These are phyloP conservation scores for Exophiala viscosa DNA, from an alignment of 2,329 filamentous ascomycete genomes.

Conservation along the genomic window DNA sequence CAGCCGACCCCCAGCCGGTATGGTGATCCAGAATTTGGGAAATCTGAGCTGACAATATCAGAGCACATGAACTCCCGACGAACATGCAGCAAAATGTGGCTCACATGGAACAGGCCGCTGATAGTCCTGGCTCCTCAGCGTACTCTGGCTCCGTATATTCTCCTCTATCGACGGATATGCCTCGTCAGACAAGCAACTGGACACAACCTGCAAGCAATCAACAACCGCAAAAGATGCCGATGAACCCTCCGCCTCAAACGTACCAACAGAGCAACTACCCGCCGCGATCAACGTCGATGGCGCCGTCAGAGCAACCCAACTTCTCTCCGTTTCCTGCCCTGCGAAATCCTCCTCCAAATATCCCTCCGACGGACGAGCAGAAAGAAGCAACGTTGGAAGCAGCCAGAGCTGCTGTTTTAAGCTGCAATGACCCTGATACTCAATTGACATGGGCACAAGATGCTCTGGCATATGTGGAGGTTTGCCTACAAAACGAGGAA, in stretches of 20 bases:
- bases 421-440: slow-evolving; percentile 92
- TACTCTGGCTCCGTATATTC: slow-evolving; percentile 21
- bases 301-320: slow-evolving; percentile 60
- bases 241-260: slow-evolving; percentile 7
- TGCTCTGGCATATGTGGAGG: slow-evolving; percentile 81
- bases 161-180: slow-evolving; percentile 20
- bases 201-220: slow-evolving; percentile 29
- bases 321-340: slow-evolving; percentile 92
- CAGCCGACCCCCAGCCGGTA: slow-evolving; percentile 69
- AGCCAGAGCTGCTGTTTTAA: slow-evolving; percentile 76
- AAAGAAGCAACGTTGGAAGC: slow-evolving; percentile 86
- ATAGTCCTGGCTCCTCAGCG: slow-evolving; percentile 18
- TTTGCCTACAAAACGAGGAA: slow-evolving; percentile 70
- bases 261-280: slow-evolving; percentile 41
- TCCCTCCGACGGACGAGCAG: slow-evolving; percentile 90
- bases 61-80: slow-evolving; percentile 62
- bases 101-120: slow-evolving; percentile 67
- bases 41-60: slow-evolving; percentile 74
- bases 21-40: slow-evolving; percentile 46
- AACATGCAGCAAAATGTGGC: slow-evolving; percentile 95
- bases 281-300: slow-evolving; percentile 50
- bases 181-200: slow-evolving; percentile 2
- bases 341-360: slow-evolving; percentile 72
- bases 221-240: slow-evolving; percentile 29
- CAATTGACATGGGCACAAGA: slow-evolving; percentile 97